Evolutionary conservation across 768 basidiomycete genomes (phyloP).

Genomic region (Podaxis sp.): DNA sequence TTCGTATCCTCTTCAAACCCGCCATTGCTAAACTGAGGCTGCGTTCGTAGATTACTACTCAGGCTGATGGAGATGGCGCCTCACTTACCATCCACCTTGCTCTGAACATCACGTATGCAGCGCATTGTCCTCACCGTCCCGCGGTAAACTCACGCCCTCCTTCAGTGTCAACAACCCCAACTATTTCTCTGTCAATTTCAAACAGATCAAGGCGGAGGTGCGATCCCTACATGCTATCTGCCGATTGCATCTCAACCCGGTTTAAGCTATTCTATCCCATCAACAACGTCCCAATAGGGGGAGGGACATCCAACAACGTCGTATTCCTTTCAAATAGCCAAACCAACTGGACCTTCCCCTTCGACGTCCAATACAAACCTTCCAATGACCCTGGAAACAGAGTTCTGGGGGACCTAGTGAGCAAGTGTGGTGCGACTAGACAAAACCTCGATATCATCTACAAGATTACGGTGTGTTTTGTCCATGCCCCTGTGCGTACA

Average conservation of each 20-base stretch:
- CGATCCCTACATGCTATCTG: conserved; percentile 8
- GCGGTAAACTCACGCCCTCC: background rate
- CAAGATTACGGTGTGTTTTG: conserved; percentile 56
- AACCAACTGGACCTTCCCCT: conserved; percentile 77
- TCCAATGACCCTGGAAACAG: conserved; percentile 47
- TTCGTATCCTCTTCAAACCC: background rate
- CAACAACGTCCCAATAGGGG: conserved; percentile 66
- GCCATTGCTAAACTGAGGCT: background rate
- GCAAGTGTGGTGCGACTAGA: conserved; percentile 57
- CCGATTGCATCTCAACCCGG: background rate
- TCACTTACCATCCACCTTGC: conserved; percentile 8
- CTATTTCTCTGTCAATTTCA: conserved; percentile 69
- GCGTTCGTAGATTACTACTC: background rate
- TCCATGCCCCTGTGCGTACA: background rate
- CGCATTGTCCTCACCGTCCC: conserved; percentile 2
- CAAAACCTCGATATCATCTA: conserved; percentile 60
- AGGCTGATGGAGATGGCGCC: background rate
- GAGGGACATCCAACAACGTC: conserved; percentile 49
- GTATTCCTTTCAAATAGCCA: conserved; percentile 50
- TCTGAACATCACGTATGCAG: conserved; percentile 12
- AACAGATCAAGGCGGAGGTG: conserved; percentile 63
- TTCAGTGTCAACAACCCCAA: conserved; percentile 79
- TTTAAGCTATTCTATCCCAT: conserved; percentile 74
- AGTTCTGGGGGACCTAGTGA: conserved; percentile 62
- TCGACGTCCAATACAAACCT: conserved; percentile 61